Evolutionary conservation across 495 filamentous ascomycete genomes (phyloP), one percentile per base, ranked within the genome.

Genomic region (Xylona heveae): DNA sequence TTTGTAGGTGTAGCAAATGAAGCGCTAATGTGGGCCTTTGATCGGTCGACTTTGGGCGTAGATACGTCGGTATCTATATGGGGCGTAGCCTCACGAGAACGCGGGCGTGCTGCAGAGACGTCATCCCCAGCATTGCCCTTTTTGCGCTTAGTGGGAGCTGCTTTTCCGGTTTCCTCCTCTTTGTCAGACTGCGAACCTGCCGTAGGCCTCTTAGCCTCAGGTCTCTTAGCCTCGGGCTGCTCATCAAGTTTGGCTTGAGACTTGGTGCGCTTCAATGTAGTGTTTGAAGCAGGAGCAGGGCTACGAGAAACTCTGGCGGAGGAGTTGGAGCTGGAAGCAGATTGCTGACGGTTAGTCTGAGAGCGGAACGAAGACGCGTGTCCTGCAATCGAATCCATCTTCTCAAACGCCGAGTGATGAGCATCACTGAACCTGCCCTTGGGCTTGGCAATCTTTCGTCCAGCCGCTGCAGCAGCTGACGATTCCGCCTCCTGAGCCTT

Each of bases 371-470:
- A 61, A 4, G 83, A 88, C 3, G 79, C 55, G 54, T 94, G 83
- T 34, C 69, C 71, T 15, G 66, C 78, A 49, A 94, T 94, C 7
- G 81, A 91, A 42, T 91, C 81, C 83, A 94, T 91, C 61, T 88
- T 94, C 53, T 76, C 80, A 57, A 94, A 94, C 45, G 83, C 63
- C 30, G 70, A 66, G 67, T 77, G 77, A 46, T 94, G 83, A 30
- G 64, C 68, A 35, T 78, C 68, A 43, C 78, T 90, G 53, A 71
- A 94, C 3, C 83, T 64, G 31, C 80, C 74, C 51, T 74, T 88
- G 13, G 83, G 66, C 29, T 64, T 60, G 4, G 74, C 80, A 38
- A 90, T 78, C 52, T 68, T 81, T 36, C 82, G 72, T 9, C 55
- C 61, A 21, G 38, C 51, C 20, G 41, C 37, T 4, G 50, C 35